Conservation (phyloP, 345 rosid genomes). For the Reutealis trisperma region DNA sequence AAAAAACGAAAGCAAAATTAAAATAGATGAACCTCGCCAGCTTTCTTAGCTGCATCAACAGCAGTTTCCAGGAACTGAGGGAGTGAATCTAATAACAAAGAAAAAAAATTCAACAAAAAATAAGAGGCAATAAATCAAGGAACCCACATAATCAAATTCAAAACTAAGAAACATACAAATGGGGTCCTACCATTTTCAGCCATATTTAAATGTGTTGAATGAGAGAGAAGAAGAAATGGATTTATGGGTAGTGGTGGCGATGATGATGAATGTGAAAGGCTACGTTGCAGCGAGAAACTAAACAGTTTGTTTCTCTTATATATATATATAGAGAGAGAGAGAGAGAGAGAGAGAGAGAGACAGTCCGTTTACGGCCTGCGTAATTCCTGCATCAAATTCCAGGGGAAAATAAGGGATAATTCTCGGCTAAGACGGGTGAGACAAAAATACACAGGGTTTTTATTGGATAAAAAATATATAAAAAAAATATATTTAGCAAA, state of each 20-base stretch:
- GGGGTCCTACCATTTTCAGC: slow-evolving; percentile 48
- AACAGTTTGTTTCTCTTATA: neutral
- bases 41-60: slow-evolving; percentile 81
- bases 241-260: neutral
- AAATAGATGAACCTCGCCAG: slow-evolving; percentile 60
- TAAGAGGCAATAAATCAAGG: neutral
- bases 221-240: slow-evolving; percentile 1
- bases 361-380: too few relatives aligned
- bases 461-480: too few relatives aligned
- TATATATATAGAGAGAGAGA: neutral
- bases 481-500: too few relatives aligned
- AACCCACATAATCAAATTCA: neutral
- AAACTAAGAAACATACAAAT: neutral
- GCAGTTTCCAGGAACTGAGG: slow-evolving; percentile 65
- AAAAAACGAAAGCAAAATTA: neutral
- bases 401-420: too few relatives aligned
- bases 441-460: too few relatives aligned
- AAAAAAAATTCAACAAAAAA: neutral
- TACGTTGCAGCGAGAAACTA: neutral
- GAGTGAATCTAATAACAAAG: slow-evolving; percentile 44
- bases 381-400: too few relatives aligned
- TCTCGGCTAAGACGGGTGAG: too few relatives aligned
- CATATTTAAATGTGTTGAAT: slow-evolving; percentile 31
- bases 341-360: too few relatives aligned
- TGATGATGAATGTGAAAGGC: neutral